phyloP scores from a whole-genome alignment of 768 basidiomycete species.

The Amyloporia xantha region DNA sequence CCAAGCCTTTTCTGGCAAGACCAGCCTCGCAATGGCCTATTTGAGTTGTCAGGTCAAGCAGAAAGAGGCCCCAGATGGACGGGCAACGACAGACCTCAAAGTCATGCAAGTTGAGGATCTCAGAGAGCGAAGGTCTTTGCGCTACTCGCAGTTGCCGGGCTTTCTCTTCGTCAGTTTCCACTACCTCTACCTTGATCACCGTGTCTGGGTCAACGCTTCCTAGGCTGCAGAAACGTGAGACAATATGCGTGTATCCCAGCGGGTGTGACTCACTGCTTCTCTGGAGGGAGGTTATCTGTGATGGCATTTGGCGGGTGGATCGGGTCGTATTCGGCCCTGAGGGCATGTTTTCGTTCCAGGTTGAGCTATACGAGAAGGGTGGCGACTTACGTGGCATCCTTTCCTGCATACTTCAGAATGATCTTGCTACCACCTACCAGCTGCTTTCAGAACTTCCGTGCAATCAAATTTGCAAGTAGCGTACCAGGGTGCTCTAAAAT shows the following conservation, averaged over 20 bases:
- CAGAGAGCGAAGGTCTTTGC: conserved; percentile 63
- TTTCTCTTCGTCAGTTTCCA: conserved; percentile 56
- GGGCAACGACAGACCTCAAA: conserved; percentile 58
- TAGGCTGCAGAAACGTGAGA: conserved; percentile 34
- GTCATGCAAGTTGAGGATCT: conserved; percentile 87
- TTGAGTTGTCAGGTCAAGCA: conserved; percentile 2
- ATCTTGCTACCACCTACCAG: conserved; percentile 41
- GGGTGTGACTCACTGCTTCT: conserved; percentile 51
- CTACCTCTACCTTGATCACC: conserved; percentile 51
- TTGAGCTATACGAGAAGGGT: no score
- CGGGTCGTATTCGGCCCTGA: conserved; percentile 64
- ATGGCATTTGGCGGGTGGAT: conserved; percentile 86
- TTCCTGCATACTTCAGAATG: conserved; percentile 48
- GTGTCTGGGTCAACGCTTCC: conserved; percentile 67
- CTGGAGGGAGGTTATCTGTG: conserved; percentile 66
- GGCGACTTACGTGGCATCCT: conserved; percentile 35
- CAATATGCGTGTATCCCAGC: background rate
- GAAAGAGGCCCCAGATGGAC: conserved; percentile 2
- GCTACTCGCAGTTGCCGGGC: conserved; percentile 54
- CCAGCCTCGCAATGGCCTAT: conserved; percentile 73
- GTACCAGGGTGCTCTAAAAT: conserved; percentile 15
- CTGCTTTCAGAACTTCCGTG: background rate
- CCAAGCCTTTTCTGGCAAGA: conserved; percentile 86
- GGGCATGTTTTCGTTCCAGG: background rate
- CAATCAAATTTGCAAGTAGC: background rate